Conservation (phyloP, 2,329 filamentous ascomycete genomes). For the Curvularia lunata region DNA sequence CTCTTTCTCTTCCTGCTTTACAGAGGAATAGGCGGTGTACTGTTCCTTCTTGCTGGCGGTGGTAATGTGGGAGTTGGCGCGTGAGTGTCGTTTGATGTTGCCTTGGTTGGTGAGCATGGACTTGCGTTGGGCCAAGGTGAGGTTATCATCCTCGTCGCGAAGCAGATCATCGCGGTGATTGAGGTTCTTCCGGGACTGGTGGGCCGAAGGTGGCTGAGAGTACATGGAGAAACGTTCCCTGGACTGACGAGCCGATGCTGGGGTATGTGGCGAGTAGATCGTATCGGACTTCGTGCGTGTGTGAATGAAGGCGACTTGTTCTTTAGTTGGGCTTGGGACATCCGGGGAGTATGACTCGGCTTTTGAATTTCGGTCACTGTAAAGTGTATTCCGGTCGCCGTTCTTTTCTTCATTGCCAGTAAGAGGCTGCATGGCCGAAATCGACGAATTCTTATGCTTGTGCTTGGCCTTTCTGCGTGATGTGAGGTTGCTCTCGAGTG, state of each 20-base stretch:
- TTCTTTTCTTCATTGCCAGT: constrained; percentile 66
- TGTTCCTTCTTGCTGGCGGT: constrained; percentile 41
- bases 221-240: constrained; percentile 57
- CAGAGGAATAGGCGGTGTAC: constrained; percentile 19
- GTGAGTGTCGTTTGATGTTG: constrained; percentile 42
- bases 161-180: constrained; percentile 42
- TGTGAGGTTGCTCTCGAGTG: constrained; percentile 84
- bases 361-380: constrained; percentile 44
- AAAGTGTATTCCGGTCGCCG: constrained; percentile 54
- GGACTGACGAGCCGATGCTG: constrained; percentile 61
- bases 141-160: constrained; percentile 34
- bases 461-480: constrained; percentile 67
- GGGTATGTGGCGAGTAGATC: constrained; percentile 59
- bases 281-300: constrained; percentile 71
- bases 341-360: constrained; percentile 36
- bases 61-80: constrained; percentile 36
- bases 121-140: constrained; percentile 45
- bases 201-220: constrained; percentile 43
- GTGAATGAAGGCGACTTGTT: constrained; percentile 77
- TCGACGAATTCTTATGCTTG: constrained; percentile 73
- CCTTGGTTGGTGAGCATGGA: constrained; percentile 43
- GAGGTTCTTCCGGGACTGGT: constrained; percentile 49
- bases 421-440: constrained; percentile 52
- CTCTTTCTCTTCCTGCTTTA: constrained; percentile 1
- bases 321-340: constrained; percentile 43